Base-by-base conservation (phyloP, 2,329 filamentous ascomycete genomes). In the Aspergillus amoenus region DNA sequence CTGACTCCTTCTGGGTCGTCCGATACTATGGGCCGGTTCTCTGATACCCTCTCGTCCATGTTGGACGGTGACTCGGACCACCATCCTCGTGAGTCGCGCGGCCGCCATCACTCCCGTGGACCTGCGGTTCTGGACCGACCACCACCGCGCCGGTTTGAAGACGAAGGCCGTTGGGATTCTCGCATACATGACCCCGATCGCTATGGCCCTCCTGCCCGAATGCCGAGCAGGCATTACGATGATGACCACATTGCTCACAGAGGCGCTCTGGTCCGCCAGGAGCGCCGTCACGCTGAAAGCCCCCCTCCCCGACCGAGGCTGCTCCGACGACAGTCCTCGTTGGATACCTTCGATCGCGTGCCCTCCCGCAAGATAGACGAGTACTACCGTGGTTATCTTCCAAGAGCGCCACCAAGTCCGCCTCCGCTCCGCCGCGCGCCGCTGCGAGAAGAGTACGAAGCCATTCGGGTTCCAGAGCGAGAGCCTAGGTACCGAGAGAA, bases 281-380 rank as follows among this genome's bases (percentile, higher is more conserved):
- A 83, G 51, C 84, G 85, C 57, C 79, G 82, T 52, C 82, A 84
- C 32, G 82, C 83, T 9, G 83, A 82, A 3, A 76, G 80, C 53
- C 76, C 80, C 43, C 77, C 78, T 45, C 81, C 82, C 34, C 82
- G 89, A 45, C 92, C 91, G 2, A 80, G 81, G 30, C 81, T 93
- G 61, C 69, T 94, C 50, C 85, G 93, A 57, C 85, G 93, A 43
- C 92, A 96, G 72, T 96, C 91, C 13, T 96, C 91, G 52, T 81
- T 96, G 40, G 93, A 96, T 72, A 96, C 90, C 0, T 96, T 91
- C 70, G 93, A 97, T 74, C 87, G 92, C 48, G 86, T 86, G 27
- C 88, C 90, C 1, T 66, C 81, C 54, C 79, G 81, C 32, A 80
- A 83, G 44, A 81, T 82, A 52, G 70, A 72, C 24, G 68, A 76